Evolutionary conservation across 179 eudicot genomes (phyloP), one percentile per base, ranked within the genome.

Genomic region (Camellia oleifera): DNA sequence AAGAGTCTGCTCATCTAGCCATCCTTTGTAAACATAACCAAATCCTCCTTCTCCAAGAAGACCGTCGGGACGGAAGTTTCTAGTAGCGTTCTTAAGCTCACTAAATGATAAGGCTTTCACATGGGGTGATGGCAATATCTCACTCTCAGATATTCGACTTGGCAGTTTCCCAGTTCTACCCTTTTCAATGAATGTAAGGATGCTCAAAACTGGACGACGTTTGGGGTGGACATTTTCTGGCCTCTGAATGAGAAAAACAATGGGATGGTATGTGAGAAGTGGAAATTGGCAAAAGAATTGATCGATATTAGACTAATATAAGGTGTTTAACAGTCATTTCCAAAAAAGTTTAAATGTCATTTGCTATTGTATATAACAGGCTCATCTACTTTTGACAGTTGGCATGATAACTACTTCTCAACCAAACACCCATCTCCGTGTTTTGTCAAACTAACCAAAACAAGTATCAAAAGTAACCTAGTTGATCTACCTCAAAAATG

Each of bases 41-140:
- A 90, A 90, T 60, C 92, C 92, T 11, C 92, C 92, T 85, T 88
- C 89, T 79, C 91, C 92, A 42, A 90, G 48, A 11, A 89, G 90
- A 85, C 87, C 85, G 42, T 88, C 91, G 12, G 86, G 82, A 1
- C 88, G 87, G 79, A 88, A 90, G 77, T 87, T 85, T 70, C 90
- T 75, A 46, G 91, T 88, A 7, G 93, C 90, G 18, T 84, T 85
- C 80, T 84, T 90, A 53, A 90, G 84, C 69, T 90, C 93, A 74
- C 73, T 81, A 82, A 88, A 86, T 72, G 77, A 77, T 74, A 88
- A 82, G 77, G 82, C 76, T 83, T 90, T 90, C 82, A 90, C 52
- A 78, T 87, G 80, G 68, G 91, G 78, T 10, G 90, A 88, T 81
- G 88, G 87, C 81, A 87, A 82, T 74, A 88, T 86, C 73, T 90